These are phyloP conservation scores for Aspergillus steynii DNA, from an alignment of 495 filamentous ascomycete species.

Conservation along the genomic window DNA sequence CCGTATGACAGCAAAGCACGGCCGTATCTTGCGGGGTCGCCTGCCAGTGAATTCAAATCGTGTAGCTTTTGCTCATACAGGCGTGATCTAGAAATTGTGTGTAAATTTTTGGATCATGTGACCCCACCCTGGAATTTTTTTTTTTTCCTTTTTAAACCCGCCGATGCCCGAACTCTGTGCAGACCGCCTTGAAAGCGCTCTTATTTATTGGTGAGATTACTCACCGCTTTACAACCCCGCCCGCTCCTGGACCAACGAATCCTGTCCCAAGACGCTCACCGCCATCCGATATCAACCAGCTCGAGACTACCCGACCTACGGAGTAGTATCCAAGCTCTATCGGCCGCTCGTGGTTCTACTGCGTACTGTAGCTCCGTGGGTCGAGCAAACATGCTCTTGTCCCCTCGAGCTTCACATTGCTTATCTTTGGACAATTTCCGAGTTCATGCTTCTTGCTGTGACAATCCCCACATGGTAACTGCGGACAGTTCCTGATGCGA, in stretches of 20 bases:
- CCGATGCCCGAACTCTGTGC: neutral
- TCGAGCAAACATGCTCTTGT: neutral
- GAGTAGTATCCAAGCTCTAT: neutral
- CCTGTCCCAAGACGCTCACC: neutral
- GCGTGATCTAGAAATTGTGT: conserved; percentile 31
- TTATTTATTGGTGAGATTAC: conserved; percentile 4
- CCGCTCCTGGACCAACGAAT: neutral
- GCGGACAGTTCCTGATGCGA: too few relatives aligned
- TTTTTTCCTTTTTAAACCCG: conserved; percentile 12
- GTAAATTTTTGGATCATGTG: conserved; percentile 45
- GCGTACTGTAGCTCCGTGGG: neutral
- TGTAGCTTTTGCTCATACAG: neutral
- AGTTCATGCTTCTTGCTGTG: too few relatives aligned
- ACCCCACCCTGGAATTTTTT: conserved; percentile 28
- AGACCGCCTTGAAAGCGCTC: conserved; percentile 26
- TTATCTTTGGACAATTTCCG: too few relatives aligned
- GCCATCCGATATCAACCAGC: neutral
- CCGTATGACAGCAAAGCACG: neutral
- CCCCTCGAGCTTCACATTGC: too few relatives aligned
- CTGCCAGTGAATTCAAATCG: neutral
- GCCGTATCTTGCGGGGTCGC: neutral
- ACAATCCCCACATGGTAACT: too few relatives aligned
- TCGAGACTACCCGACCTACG: too few relatives aligned
- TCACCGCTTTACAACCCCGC: conserved; percentile 7
- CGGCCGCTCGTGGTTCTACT: neutral